phyloP scores from a whole-genome alignment of 2,329 filamentous ascomycete genomes.

The Xylariaceae sp. region DNA sequence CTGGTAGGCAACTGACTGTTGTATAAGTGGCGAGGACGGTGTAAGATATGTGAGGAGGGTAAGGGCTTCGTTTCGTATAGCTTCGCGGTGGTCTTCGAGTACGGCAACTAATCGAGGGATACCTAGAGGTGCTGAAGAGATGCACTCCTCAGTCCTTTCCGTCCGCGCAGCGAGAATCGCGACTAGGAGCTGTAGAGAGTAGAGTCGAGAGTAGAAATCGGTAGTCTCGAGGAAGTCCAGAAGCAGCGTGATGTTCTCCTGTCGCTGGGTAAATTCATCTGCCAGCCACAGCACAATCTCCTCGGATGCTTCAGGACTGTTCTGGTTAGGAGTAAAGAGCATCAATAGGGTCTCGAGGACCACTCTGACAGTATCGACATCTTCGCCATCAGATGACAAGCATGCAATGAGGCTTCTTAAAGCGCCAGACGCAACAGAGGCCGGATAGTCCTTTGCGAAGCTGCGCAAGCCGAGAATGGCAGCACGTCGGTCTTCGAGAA shows the following conservation, averaged over 20 bases:
- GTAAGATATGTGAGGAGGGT: slow-evolving; percentile 85
- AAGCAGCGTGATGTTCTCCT: slow-evolving; percentile 91
- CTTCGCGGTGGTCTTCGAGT: slow-evolving; percentile 80
- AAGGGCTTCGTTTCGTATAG: slow-evolving; percentile 80
- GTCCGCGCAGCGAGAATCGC: slow-evolving; percentile 81
- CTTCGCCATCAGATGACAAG: slow-evolving; percentile 80
- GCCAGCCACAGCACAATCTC: slow-evolving; percentile 95
- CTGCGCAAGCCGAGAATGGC: slow-evolving; percentile 89
- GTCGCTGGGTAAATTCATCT: slow-evolving; percentile 94
- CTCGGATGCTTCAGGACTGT: slow-evolving; percentile 86
- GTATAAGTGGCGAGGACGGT: slow-evolving; percentile 77
- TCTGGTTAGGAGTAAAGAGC: slow-evolving; percentile 70
- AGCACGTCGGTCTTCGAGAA: slow-evolving; percentile 89
- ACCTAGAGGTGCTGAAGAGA: slow-evolving; percentile 81
- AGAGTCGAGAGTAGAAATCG: slow-evolving; percentile 88
- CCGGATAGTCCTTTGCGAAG: slow-evolving; percentile 94
- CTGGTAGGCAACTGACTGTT: slow-evolving; percentile 93
- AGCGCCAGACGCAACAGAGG: slow-evolving; percentile 91
- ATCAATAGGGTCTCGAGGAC: slow-evolving; percentile 92
- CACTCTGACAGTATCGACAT: slow-evolving; percentile 93
- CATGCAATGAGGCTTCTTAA: slow-evolving; percentile 81
- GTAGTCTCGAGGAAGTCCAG: slow-evolving; percentile 81
- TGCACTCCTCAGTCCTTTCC: slow-evolving; percentile 89
- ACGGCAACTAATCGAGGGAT: slow-evolving; percentile 79
- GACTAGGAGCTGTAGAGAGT: slow-evolving; percentile 81